Conservation (phyloP, 768 basidiomycete species). For the Boletus subcaerulescens region DNA sequence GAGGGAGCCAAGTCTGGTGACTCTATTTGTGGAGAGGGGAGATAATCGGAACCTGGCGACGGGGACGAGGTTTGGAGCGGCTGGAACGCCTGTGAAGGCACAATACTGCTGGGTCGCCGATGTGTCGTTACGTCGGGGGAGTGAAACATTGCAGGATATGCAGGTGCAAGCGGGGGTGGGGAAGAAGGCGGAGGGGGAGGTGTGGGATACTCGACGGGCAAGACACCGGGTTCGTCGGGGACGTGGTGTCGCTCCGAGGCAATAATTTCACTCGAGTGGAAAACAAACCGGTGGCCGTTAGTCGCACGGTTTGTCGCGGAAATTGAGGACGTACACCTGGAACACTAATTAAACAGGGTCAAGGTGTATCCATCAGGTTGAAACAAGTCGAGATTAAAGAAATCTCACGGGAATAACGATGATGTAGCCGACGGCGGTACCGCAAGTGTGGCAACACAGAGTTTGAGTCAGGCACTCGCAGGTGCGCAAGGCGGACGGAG, state of each 20-base stretch:
- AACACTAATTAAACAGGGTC: constrained; percentile 43
- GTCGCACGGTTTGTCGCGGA: constrained; percentile 65
- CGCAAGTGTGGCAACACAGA: constrained; percentile 78
- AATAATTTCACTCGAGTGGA: constrained; percentile 68
- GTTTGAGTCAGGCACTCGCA: constrained; percentile 86
- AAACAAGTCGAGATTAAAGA: background rate
- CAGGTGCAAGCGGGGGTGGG: constrained; percentile 29
- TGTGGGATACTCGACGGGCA: constrained; percentile 39
- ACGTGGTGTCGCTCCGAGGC: constrained; percentile 65
- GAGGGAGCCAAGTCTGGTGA: constrained; percentile 21
- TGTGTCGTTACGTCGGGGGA: constrained; percentile 27
- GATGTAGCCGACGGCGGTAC: constrained; percentile 72
- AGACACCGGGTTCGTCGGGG: constrained; percentile 59
- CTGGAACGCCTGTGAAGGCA: constrained; percentile 21
- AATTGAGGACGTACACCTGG: constrained; percentile 70
- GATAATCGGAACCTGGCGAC: constrained; percentile 17
- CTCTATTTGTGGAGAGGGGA: constrained; percentile 23
- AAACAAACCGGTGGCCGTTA: constrained; percentile 85
- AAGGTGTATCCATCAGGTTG: constrained; percentile 3
- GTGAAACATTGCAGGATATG: constrained; percentile 29
- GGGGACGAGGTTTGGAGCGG: constrained; percentile 18
- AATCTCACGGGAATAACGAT: constrained; percentile 60
- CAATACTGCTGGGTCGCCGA: constrained; percentile 5
- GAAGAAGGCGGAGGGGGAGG: constrained; percentile 32
- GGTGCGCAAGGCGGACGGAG: constrained; percentile 45